Percentiles rank a stretch among this genome's conserved stretches.
These are phyloP conservation scores for Podospora anserina DNA, from an alignment of 495 filamentous ascomycete genomes.

Conservation along the genomic window DNA sequence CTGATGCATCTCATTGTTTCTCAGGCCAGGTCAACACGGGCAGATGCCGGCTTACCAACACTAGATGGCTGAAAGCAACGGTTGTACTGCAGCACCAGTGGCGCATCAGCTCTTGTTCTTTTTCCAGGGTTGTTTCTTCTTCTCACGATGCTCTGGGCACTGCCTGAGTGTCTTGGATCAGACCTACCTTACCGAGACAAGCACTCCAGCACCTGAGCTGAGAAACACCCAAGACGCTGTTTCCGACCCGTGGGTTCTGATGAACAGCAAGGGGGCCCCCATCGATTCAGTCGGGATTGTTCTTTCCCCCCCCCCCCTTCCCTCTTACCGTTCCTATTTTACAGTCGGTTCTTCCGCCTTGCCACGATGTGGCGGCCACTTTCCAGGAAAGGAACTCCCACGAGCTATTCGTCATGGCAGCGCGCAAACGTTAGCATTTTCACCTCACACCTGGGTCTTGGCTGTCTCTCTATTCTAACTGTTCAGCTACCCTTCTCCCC, in stretches of 20 bases:
- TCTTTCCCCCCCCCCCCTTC: neutral
- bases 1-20: neutral
- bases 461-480: neutral
- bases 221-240: constrained; percentile 1
- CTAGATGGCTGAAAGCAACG: neutral
- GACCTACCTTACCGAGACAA: neutral
- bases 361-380: neutral
- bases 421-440: neutral
- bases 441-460: neutral
- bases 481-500: neutral
- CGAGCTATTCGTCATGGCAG: neutral
- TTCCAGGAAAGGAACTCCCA: neutral
- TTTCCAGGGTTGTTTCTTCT: neutral
- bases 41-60: neutral
- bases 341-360: neutral
- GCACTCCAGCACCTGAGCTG: neutral
- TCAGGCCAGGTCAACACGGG: neutral
- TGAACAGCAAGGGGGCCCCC: constrained; percentile 1
- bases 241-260: neutral
- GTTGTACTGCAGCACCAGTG: constrained; percentile 2
- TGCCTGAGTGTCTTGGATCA: neutral
- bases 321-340: neutral
- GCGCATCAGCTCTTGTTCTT: constrained; percentile 1
- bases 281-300: neutral
- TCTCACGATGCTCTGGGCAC: neutral